Evolutionary conservation across 176 grass and related monocot genomes (phyloP).

Genomic region (Chrysopogon serrulatus): DNA sequence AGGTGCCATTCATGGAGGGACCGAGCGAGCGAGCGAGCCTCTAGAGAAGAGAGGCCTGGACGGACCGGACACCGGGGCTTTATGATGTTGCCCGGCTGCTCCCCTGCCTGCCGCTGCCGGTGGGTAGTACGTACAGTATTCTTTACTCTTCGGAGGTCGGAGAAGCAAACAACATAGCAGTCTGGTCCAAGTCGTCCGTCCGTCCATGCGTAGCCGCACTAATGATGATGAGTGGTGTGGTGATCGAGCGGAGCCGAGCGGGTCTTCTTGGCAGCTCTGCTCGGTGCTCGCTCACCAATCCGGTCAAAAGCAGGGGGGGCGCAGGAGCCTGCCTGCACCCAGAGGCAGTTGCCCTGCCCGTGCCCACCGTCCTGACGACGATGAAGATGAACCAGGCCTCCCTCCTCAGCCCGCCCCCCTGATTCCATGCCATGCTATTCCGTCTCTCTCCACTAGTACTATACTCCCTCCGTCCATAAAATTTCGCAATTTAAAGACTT

Average conservation of each 20-base stretch:
- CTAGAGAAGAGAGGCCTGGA: no score
- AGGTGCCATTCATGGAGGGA: background rate
- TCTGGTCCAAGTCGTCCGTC: constrained; percentile 4
- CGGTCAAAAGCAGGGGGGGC: constrained; percentile 41
- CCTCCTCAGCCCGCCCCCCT: no score
- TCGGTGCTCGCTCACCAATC: no score
- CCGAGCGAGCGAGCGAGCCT: no score
- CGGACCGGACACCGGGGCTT: no score
- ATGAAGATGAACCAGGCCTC: no score
- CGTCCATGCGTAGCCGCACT: background rate
- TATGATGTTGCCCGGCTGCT: constrained; percentile 6
- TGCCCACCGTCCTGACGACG: background rate
- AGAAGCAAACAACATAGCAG: constrained; percentile 37
- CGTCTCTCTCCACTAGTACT: no score
- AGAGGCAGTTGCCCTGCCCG: background rate
- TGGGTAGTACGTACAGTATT: background rate
- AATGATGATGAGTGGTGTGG: background rate
- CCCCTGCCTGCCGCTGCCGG: background rate
- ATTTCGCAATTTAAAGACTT: no score
- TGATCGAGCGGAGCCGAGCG: background rate
- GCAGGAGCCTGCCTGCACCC: constrained; percentile 7
- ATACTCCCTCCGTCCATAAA: no score
- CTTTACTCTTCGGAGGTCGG: background rate
- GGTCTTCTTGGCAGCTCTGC: background rate
- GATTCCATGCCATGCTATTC: background rate